Base-by-base conservation (phyloP, 2,329 filamentous ascomycete genomes). In the Colletotrichum lupini region DNA sequence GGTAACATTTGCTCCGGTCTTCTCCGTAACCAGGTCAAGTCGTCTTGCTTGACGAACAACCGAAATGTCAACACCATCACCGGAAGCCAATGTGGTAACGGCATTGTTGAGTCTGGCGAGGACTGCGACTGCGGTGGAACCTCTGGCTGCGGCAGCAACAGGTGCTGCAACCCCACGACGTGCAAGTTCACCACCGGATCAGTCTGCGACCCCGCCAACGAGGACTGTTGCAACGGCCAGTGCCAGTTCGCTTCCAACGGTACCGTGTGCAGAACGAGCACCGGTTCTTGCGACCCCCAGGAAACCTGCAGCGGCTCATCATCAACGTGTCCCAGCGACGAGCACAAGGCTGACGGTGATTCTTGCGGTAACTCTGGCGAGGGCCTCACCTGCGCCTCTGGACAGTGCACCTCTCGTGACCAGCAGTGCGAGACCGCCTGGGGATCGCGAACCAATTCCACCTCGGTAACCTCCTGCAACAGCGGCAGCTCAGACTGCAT, bases 1-100 rank as follows among this genome's bases (percentile, higher is more conserved):
- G 97, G 97, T 75, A 98, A 98, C 80, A 94, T 99, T 74, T 99
- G 97, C 85, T 94, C 93, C 6, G 95, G 94, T 35, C 87, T 99
- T 75, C 91, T 90, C 65, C 90, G 92, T 75, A 93, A 93, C 78
- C 93, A 92, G 74, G 92, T 97, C 81, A 93, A 94, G 75, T 91
- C 91, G 0, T 83, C 80, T 30, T 99, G 97, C 81, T 86, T 99
- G 56, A 92, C 91, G n/a, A 92, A 94, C 81, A 99, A 99, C 86
- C 91, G 90, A 77, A 92, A 94, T 76, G 91, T 99, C 59, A 89
- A 90, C 37, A 97, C 93, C 32, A 94, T 97, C 77, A 93, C 92
- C 0, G 94, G 93, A 67, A 93, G 92, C 77, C 92, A 95, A 80
- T 99, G 97, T 82, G 97, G 97, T 71, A 99, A 99, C 82, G 97